phyloP scores from a whole-genome alignment of 2,329 filamentous ascomycete genomes.

The Rhinocladiella mackenziei region DNA sequence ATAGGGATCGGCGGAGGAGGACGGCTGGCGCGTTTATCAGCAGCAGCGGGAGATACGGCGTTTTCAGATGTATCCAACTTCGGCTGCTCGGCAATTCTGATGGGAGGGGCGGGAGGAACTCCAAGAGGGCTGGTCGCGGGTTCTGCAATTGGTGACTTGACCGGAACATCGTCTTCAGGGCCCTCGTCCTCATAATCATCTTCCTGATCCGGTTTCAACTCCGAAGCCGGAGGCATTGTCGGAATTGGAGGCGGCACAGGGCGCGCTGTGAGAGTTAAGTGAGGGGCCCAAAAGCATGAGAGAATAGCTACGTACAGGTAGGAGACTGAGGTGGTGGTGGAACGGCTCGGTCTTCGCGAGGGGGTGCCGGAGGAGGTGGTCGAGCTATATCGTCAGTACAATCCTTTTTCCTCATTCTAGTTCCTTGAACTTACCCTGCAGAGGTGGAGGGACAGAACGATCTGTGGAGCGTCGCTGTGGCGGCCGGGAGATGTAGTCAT shows the following conservation, averaged over 20 bases:
- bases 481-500: slow-evolving; percentile 26
- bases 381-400: slow-evolving; percentile 38
- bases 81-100: slow-evolving; percentile 7
- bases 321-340: slow-evolving; percentile 37
- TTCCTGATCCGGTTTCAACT: slow-evolving; percentile 7
- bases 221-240: slow-evolving; percentile 1
- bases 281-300: neutral
- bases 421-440: slow-evolving; percentile 47
- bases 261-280: slow-evolving; percentile 18
- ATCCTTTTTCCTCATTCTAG: neutral
- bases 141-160: slow-evolving; percentile 33
- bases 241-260: slow-evolving; percentile 12
- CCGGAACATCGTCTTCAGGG: slow-evolving; percentile 3
- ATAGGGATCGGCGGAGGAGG: slow-evolving; percentile 39
- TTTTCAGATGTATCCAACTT: slow-evolving; percentile 30
- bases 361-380: slow-evolving; percentile 43
- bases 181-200: slow-evolving; percentile 11
- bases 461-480: slow-evolving; percentile 36
- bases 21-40: slow-evolving; percentile 43
- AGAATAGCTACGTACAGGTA: slow-evolving; percentile 13
- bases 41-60: slow-evolving; percentile 31
- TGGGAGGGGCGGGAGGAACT: slow-evolving; percentile 35
- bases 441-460: slow-evolving; percentile 43
- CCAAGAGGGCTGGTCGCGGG: slow-evolving; percentile 38
- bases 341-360: slow-evolving; percentile 40